A percentile compares a stretch with the other conserved stretches of the same genome.
These are phyloP conservation scores for Ophiostoma sp. DNA, from an alignment of 2,329 filamentous ascomycete genomes.

Conservation along the genomic window DNA sequence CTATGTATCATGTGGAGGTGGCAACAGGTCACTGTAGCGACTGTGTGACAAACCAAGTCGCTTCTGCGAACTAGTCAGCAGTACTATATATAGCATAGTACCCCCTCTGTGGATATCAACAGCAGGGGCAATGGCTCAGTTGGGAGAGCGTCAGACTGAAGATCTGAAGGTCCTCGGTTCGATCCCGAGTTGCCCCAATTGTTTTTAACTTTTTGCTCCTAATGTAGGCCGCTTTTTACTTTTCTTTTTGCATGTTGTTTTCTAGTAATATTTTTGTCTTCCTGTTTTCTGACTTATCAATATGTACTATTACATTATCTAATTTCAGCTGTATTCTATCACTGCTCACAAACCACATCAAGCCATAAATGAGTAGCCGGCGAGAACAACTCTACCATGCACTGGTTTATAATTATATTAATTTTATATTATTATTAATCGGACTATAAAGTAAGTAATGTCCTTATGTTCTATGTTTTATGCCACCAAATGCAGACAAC, in stretches of 20 bases:
- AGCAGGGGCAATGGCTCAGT: conserved; percentile 14
- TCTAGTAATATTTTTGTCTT: not conserved
- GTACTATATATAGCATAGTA: not conserved
- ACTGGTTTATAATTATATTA: not conserved
- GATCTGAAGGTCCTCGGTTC: conserved; percentile 17
- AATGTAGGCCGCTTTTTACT: not conserved
- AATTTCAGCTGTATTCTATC: too few species aligned
- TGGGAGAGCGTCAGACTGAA: conserved; percentile 17
- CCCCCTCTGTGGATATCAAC: not conserved
- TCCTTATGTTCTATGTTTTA: not conserved
- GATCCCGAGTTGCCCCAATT: conserved; percentile 17
- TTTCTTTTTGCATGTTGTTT: not conserved
- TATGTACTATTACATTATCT: too few species aligned
- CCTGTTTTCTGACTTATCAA: not conserved
- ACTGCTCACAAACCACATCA: not conserved
- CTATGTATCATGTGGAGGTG: too few species aligned
- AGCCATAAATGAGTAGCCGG: not conserved
- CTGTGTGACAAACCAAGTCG: too few species aligned
- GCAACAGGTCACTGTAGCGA: not conserved
- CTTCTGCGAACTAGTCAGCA: not conserved
- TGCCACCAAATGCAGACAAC: not conserved
- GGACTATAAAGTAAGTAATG: not conserved
- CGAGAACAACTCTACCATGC: not conserved
- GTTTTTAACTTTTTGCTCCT: not conserved
- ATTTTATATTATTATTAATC: not conserved